phyloP scores from a whole-genome alignment of 1,284 basidiomycete genomes.

The Naganishia sp. region DNA sequence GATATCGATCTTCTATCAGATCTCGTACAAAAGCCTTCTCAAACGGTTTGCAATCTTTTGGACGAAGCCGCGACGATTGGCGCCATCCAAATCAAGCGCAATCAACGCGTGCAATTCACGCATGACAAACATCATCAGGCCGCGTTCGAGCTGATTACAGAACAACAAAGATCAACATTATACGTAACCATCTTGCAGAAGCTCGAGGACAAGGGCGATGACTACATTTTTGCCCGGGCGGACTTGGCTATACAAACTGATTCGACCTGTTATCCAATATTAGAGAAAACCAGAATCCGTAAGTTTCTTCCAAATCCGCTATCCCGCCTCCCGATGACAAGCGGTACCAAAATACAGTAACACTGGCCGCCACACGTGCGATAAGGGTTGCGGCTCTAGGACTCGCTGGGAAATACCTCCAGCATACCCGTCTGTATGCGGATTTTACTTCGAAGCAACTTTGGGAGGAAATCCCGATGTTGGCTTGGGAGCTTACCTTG shows the following conservation, averaged over 20 bases:
- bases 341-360: not conserved
- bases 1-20: constrained; percentile 35
- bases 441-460: not conserved
- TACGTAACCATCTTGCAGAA: constrained; percentile 14
- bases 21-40: constrained; percentile 32
- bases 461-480: not conserved
- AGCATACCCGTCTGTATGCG: constrained; percentile 10
- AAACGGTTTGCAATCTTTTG: constrained; percentile 29
- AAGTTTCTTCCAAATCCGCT: not conserved
- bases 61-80: constrained; percentile 34
- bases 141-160: constrained; percentile 39
- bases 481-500: constrained; percentile 6
- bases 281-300: constrained; percentile 25
- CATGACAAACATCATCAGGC: constrained; percentile 47
- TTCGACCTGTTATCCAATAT: constrained; percentile 17
- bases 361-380: constrained; percentile 21
- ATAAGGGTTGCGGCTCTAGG: constrained; percentile 27
- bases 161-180: constrained; percentile 31
- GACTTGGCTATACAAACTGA: constrained; percentile 39
- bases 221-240: constrained; percentile 43
- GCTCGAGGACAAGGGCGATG: constrained; percentile 29
- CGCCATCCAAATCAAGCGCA: constrained; percentile 27
- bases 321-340: not conserved
- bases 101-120: constrained; percentile 38
- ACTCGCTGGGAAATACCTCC: constrained; percentile 28